Conservation (phyloP, 2,329 filamentous ascomycete genomes). For the Leptosphaerulina australis region DNA sequence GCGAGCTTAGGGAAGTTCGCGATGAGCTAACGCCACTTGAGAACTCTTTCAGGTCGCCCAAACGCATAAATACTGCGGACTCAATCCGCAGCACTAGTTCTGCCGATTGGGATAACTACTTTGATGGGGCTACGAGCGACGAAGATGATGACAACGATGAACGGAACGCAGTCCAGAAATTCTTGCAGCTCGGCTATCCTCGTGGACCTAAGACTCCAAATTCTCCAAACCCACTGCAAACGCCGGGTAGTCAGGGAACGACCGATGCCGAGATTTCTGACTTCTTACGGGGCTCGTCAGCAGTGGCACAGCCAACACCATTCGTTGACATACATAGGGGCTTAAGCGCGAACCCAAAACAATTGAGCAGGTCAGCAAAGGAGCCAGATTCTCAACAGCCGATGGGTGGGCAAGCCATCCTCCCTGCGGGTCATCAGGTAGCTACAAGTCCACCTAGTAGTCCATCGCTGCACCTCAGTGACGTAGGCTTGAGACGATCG, state of each 20-base stretch:
- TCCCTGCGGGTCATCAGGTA: constrained; percentile 23
- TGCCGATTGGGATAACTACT: constrained; percentile 56
- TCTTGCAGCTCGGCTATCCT: constrained; percentile 38
- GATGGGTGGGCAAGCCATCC: constrained; percentile 23
- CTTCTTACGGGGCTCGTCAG: constrained; percentile 36
- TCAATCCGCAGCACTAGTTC: constrained; percentile 48
- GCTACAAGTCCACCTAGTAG: constrained; percentile 28
- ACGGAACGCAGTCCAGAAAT: constrained; percentile 45
- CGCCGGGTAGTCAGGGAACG: constrained; percentile 40
- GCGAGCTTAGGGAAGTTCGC: constrained; percentile 57
- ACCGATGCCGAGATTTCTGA: constrained; percentile 50
- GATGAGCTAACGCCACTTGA: constrained; percentile 48
- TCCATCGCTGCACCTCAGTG: constrained; percentile 33
- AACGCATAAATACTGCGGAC: constrained; percentile 34
- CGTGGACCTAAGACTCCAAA: constrained; percentile 26
- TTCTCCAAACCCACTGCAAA: constrained; percentile 20
- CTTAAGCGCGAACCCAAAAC: constrained; percentile 38
- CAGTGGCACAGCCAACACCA: constrained; percentile 13
- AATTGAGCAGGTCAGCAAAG: constrained; percentile 21
- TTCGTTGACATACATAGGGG: constrained; percentile 50
- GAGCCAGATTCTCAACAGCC: constrained; percentile 43
- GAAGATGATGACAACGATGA: constrained; percentile 54
- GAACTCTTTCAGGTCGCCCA: constrained; percentile 29
- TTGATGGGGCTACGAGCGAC: constrained; percentile 56
- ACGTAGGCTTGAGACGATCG: constrained; percentile 41